phyloP scores from a whole-genome alignment of 2,329 filamentous ascomycete genomes.

The Aphanoascus verrucosus region DNA sequence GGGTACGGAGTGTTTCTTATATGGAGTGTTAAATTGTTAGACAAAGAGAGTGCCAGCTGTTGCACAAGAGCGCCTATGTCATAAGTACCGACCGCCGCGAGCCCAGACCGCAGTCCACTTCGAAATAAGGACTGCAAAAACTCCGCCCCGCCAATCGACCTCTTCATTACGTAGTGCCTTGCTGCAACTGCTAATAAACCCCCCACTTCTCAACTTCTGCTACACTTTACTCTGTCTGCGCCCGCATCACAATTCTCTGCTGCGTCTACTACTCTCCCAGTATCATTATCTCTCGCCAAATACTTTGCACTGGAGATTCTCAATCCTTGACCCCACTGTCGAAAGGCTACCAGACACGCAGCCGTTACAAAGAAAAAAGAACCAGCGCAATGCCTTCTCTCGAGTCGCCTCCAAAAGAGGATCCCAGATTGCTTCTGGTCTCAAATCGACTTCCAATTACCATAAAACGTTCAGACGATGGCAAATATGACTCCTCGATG shows the following conservation, averaged over 20 bases:
- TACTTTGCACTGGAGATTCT: no score
- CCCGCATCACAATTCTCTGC: background rate
- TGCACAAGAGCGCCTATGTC: no score
- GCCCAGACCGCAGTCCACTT: no score
- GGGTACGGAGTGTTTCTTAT: no score
- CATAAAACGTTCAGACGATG: slow-evolving; percentile 86
- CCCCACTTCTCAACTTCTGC: background rate
- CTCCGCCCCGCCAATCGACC: no score
- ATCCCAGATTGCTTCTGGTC: slow-evolving; percentile 60
- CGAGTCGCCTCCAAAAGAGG: slow-evolving; percentile 26
- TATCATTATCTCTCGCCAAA: background rate
- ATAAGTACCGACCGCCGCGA: no score
- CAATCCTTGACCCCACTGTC: background rate
- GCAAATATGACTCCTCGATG: slow-evolving; percentile 88
- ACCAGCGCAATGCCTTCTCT: slow-evolving; percentile 25
- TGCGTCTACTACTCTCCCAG: background rate
- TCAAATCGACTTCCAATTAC: slow-evolving; percentile 95
- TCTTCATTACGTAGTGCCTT: no score
- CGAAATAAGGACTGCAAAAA: no score
- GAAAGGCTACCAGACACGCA: background rate
- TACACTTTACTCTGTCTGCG: background rate
- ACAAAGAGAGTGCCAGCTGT: no score
- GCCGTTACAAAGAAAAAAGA: background rate
- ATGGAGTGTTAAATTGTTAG: no score
- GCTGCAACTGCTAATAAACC: background rate